These are phyloP conservation scores for Agrocybe chaxingu DNA, from an alignment of 768 basidiomycete species.

Conservation along the genomic window DNA sequence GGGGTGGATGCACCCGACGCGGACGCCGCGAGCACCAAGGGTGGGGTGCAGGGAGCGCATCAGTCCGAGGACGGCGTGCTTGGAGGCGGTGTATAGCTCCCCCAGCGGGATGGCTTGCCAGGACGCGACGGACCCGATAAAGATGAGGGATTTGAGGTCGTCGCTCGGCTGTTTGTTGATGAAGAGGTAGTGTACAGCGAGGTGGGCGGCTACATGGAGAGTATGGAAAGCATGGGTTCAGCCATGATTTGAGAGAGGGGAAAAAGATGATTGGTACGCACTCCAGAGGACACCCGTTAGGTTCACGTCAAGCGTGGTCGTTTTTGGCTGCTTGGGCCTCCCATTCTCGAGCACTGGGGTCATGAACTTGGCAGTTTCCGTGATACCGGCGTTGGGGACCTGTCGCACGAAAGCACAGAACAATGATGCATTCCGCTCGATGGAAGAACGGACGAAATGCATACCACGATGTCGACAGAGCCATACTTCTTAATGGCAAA, in stretches of 20 bases:
- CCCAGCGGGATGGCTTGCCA: conserved; percentile 43
- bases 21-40: conserved; percentile 33
- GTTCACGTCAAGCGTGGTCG: conserved; percentile 49
- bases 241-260: neutral
- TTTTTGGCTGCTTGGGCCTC: conserved; percentile 38
- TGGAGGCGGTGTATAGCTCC: conserved; percentile 47
- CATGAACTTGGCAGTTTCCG: conserved; percentile 31
- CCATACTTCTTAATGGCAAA: conserved; percentile 42
- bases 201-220: conserved; percentile 35
- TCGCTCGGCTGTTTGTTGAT: conserved; percentile 27
- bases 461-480: conserved; percentile 51
- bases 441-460: conserved; percentile 10
- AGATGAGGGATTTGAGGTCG: conserved; percentile 46
- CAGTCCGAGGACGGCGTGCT: conserved; percentile 51
- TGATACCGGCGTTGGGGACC: conserved; percentile 50
- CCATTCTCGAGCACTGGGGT: conserved; percentile 31
- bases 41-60: conserved; percentile 44
- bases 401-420: conserved; percentile 7
- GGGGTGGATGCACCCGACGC: conserved; percentile 47
- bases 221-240: neutral
- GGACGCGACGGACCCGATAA: conserved; percentile 58
- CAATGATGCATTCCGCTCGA: no score
- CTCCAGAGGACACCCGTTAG: conserved; percentile 46
- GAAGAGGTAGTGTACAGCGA: conserved; percentile 49
- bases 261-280: conserved; percentile 19